Percentiles rank a stretch among this genome's conserved stretches.
These are phyloP conservation scores for Marchantia paleacea DNA, from an alignment of 225 moss, liverwort and hornwort genomes.

Conservation along the genomic window DNA sequence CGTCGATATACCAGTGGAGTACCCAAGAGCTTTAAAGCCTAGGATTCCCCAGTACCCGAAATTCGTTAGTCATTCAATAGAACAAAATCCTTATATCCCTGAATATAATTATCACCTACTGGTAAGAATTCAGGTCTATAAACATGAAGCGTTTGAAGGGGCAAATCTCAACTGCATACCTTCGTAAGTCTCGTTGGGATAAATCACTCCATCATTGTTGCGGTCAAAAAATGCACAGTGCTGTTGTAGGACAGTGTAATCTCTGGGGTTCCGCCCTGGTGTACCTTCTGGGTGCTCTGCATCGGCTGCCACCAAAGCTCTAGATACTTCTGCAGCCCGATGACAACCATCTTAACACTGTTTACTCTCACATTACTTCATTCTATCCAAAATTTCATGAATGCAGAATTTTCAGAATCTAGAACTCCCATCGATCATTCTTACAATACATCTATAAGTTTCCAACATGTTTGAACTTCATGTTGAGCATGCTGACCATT, in stretches of 20 bases:
- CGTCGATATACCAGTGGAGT: constrained; percentile 41
- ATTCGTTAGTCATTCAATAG: too few relatives aligned
- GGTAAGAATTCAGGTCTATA: not conserved
- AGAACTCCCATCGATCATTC: too few relatives aligned
- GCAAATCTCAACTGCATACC: constrained; percentile 30
- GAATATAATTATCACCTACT: too few relatives aligned
- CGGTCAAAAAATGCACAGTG: constrained; percentile 72
- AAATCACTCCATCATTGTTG: constrained; percentile 63
- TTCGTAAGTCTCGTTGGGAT: constrained; percentile 72
- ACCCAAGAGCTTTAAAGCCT: constrained; percentile 68
- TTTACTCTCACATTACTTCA: too few relatives aligned
- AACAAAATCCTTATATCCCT: too few relatives aligned
- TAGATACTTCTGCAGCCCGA: constrained; percentile 44
- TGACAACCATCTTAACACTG: not conserved
- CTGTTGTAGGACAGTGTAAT: constrained; percentile 70
- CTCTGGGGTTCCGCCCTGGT: constrained; percentile 33
- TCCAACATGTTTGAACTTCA: too few relatives aligned
- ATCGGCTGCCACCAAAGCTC: constrained; percentile 55
- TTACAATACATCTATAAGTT: too few relatives aligned
- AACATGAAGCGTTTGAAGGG: too few relatives aligned
- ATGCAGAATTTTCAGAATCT: too few relatives aligned
- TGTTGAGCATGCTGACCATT: too few relatives aligned
- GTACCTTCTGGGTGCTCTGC: constrained; percentile 59
- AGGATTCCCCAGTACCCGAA: not conserved
- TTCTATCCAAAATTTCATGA: too few relatives aligned